Base-by-base conservation (phyloP, 2,329 filamentous ascomycete genomes). In the Zymoseptoria crescenta region DNA sequence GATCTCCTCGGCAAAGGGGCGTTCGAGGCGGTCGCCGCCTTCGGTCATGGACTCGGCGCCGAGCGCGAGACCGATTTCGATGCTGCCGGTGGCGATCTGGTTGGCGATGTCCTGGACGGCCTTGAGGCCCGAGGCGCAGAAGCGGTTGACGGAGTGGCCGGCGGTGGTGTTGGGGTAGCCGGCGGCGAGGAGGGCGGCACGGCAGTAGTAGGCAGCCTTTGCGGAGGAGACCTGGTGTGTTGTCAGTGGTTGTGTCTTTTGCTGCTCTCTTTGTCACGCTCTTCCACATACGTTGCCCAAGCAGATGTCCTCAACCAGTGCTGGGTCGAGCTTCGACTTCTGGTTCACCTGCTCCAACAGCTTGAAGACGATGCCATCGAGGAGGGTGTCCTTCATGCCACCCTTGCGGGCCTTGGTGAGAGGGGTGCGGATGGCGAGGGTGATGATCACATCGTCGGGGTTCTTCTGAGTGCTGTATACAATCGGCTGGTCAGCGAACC, bases 41-140 rank as follows among this genome's bases (percentile, higher is more conserved):
- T 79, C 75, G 4, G 86, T 87, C 94, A 99, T 99, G 72, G 83
- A 83, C 79, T 99, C 94, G 56, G 89, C 91, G 56, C 94, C 94
- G 52, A 95, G 76, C 16, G 92, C 93, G 62, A 99, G 79, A 68
- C 94, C 94, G 64, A 96, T 75, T 60, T 96, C 87, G 74, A 99
- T 97, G 67, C 83, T 83, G 62, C 92, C 91, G 55, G 80, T 78
- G 59, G 81, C 74, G 74, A 99, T 96, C 73, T 91, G 84, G 77
- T 94, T 87, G 55, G 94, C 92, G 66, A 99, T 95, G 72, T 96
- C 91, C 75, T 96, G 92, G 4, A 92, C 89, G 59, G 94, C 92
- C 77, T 96, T 95, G 65, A 99, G 86, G 41, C 94, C 94, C 0
- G 92, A 96, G 45, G 91, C 95, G 82, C 94, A 99, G 86, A 99